Evolutionary conservation across 2,329 filamentous ascomycete genomes (phyloP).

Genomic region (Hypoxylon sp.): DNA sequence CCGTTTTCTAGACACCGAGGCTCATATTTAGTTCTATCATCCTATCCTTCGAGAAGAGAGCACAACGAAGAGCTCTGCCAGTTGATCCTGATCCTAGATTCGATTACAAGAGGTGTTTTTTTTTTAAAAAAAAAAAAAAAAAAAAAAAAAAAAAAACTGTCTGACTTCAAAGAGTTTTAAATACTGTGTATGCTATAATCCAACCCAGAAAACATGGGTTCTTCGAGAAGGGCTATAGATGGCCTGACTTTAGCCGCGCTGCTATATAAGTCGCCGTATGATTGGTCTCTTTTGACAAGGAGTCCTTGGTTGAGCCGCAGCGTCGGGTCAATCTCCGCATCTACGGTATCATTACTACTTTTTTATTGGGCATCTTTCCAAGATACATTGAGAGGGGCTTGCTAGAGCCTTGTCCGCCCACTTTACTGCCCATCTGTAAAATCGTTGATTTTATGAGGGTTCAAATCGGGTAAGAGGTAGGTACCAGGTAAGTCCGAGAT

Average conservation of each 20-base stretch:
- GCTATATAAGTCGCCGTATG: constrained; percentile 1
- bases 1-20: not conserved
- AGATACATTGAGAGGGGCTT: constrained; percentile 19
- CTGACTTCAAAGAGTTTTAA: constrained; percentile 9
- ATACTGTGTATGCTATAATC: constrained; percentile 16
- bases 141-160: too few relatives aligned
- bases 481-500: not conserved
- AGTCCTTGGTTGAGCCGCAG: constrained; percentile 26
- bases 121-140: too few relatives aligned
- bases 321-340: constrained; percentile 35
- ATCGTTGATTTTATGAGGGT: not conserved
- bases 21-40: not conserved
- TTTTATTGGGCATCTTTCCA: constrained; percentile 21
- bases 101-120: constrained; percentile 20
- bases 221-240: constrained; percentile 23
- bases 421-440: constrained; percentile 8
- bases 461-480: not conserved
- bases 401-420: constrained; percentile 20
- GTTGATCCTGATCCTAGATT: constrained; percentile 8
- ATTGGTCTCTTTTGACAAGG: constrained; percentile 36
- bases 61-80: not conserved
- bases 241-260: constrained; percentile 39
- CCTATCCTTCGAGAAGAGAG: not conserved
- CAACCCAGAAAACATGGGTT: constrained; percentile 21
- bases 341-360: constrained; percentile 1